phyloP scores from a whole-genome alignment of 2,329 filamentous ascomycete species.

The Volutella citrinella region DNA sequence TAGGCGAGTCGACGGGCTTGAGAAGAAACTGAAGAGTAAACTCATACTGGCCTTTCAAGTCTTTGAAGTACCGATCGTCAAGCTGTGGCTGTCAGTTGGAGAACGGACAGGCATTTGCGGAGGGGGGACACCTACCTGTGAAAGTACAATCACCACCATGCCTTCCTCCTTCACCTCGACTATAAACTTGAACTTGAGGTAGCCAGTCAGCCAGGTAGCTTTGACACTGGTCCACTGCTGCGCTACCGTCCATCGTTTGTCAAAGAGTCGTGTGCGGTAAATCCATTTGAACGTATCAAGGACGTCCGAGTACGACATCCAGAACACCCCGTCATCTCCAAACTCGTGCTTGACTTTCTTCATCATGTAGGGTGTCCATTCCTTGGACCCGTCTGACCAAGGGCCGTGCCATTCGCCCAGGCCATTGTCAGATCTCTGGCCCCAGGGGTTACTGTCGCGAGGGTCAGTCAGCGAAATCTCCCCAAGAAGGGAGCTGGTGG shows the following conservation, averaged over 20 bases:
- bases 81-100: conserved; percentile 30
- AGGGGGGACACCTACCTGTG: conserved; percentile 26
- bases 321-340: conserved; percentile 61
- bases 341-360: conserved; percentile 62
- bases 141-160: conserved; percentile 41
- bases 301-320: conserved; percentile 45
- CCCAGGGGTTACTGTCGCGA: conserved; percentile 65
- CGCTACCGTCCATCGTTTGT: conserved; percentile 43
- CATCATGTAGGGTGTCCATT: conserved; percentile 75
- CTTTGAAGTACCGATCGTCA: conserved; percentile 43
- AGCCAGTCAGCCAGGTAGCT: conserved; percentile 44
- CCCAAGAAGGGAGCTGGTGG: neutral
- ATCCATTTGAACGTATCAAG: conserved; percentile 43
- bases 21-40: conserved; percentile 43
- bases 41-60: conserved; percentile 42
- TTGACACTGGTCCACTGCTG: conserved; percentile 42
- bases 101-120: neutral
- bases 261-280: conserved; percentile 45
- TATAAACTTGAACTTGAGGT: conserved; percentile 42
- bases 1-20: conserved; percentile 17
- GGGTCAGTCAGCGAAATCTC: conserved; percentile 5
- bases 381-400: conserved; percentile 70
- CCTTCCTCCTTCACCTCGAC: conserved; percentile 40
- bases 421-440: conserved; percentile 43
- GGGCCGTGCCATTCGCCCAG: conserved; percentile 65